These are phyloP conservation scores for Coffea canephora DNA, from an alignment of 257 asterid species.

Conservation along the genomic window DNA sequence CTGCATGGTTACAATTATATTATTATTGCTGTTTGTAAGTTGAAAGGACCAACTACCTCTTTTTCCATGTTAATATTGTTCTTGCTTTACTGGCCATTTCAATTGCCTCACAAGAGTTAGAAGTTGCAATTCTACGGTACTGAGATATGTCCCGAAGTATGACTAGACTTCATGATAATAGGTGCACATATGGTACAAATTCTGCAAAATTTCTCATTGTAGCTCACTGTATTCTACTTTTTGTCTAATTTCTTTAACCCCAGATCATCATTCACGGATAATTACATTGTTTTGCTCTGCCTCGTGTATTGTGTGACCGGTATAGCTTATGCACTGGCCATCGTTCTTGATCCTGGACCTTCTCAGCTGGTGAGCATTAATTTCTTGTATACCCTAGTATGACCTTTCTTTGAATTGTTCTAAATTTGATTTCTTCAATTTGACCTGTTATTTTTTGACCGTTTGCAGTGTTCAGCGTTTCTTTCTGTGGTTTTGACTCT, in stretches of 20 bases:
- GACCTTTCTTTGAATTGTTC: not conserved
- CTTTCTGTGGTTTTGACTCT: conserved; percentile 93
- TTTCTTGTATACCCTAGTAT: conserved; percentile 5
- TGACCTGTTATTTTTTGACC: conserved; percentile 14
- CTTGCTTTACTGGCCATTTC: not conserved
- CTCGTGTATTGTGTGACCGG: conserved; percentile 94
- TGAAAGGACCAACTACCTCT: not conserved
- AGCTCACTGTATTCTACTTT: not conserved
- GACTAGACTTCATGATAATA: not conserved
- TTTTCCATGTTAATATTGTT: not conserved
- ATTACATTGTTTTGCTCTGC: conserved; percentile 77
- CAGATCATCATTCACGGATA: conserved; percentile 64
- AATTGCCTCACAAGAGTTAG: not conserved
- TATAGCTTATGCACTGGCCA: conserved; percentile 75
- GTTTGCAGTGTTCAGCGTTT: conserved; percentile 61
- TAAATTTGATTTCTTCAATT: not conserved
- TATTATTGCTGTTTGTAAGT: conserved; percentile 87
- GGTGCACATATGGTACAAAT: not conserved
- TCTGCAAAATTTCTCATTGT: not conserved
- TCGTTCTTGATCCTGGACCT: conserved; percentile 88
- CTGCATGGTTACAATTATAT: conserved; percentile 83
- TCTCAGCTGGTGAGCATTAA: conserved; percentile 74
- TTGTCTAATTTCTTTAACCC: conserved; percentile 62
- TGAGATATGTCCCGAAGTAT: not conserved
- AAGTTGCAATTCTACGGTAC: not conserved